These are phyloP conservation scores for Halophytophthora batemanensis DNA, from an alignment of 352 stramenopile species.

Conservation along the genomic window DNA sequence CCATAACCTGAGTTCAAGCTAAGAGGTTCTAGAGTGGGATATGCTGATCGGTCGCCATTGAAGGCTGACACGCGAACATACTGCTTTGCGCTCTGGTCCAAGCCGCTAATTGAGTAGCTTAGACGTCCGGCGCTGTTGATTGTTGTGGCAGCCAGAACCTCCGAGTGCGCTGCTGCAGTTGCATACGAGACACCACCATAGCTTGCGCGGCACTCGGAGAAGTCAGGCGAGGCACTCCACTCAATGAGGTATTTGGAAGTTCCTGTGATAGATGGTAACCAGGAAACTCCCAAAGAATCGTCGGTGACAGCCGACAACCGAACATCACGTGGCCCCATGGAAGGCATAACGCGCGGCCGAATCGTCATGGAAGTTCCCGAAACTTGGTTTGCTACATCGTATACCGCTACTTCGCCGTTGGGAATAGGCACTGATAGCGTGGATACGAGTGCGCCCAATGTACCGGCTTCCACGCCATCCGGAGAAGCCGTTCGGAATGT, in stretches of 20 bases:
- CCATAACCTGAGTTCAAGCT: slow-evolving; percentile 51
- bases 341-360: slow-evolving; percentile 38
- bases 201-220: slow-evolving; percentile 7
- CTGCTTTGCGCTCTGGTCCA: slow-evolving; percentile 79
- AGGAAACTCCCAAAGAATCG: slow-evolving; percentile 62
- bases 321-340: slow-evolving; percentile 44
- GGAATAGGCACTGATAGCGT: slow-evolving; percentile 23
- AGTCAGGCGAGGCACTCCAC: slow-evolving; percentile 14
- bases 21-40: slow-evolving; percentile 1
- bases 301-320: slow-evolving; percentile 66
- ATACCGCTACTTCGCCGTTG: slow-evolving; percentile 25
- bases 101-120: slow-evolving; percentile 77
- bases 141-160: slow-evolving; percentile 37
- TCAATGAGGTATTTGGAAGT: slow-evolving; percentile 59
- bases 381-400: slow-evolving; percentile 29
- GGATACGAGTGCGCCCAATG: slow-evolving; percentile 38
- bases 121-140: slow-evolving; percentile 19
- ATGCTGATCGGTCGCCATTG: slow-evolving; percentile 59
- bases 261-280: slow-evolving; percentile 32
- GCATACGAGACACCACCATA: slow-evolving; percentile 40
- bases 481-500: slow-evolving; percentile 59
- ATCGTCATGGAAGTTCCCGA: slow-evolving; percentile 28
- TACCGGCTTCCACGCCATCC: slow-evolving; percentile 46
- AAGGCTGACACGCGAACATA: slow-evolving; percentile 88
- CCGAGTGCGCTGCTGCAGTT: slow-evolving; percentile 37